These are phyloP conservation scores for Scenedesmus sp. DNA, from an alignment of 163 green algal species.

Conservation along the genomic window DNA sequence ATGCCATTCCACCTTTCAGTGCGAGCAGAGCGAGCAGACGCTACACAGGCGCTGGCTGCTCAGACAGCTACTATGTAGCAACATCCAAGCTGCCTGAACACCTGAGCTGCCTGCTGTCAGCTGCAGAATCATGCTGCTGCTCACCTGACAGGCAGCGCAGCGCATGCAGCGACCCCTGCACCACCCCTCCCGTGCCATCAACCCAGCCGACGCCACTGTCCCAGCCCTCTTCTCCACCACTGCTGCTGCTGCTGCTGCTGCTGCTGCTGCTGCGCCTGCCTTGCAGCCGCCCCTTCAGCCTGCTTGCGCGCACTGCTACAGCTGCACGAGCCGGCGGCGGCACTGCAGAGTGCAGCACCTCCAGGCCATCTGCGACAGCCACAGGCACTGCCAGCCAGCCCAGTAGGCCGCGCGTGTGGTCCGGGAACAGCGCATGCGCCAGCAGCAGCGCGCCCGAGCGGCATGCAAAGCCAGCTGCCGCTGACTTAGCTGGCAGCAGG, in stretches of 20 bases:
- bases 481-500: slow-evolving; percentile 32
- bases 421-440: slow-evolving; percentile 36
- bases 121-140: background rate
- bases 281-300: slow-evolving; percentile 15
- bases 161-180: slow-evolving; percentile 10
- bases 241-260: slow-evolving; percentile 15
- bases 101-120: no score
- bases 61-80: background rate
- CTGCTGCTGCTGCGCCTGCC: background rate
- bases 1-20: no score
- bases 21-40: no score
- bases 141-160: slow-evolving; percentile 42
- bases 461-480: slow-evolving; percentile 9
- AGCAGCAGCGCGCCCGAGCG: slow-evolving; percentile 38
- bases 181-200: background rate
- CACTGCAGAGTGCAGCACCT: background rate
- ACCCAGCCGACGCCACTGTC: slow-evolving; percentile 15
- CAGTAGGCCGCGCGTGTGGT: slow-evolving; percentile 20
- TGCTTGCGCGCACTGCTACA: background rate
- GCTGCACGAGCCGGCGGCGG: background rate
- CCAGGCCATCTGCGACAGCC: slow-evolving; percentile 25
- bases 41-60: background rate
- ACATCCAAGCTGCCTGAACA: background rate
- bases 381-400: slow-evolving; percentile 34
- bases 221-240: background rate